phyloP scores from a whole-genome alignment of 1,139 yeast species.

The Saccharomyces hybrid region DNA sequence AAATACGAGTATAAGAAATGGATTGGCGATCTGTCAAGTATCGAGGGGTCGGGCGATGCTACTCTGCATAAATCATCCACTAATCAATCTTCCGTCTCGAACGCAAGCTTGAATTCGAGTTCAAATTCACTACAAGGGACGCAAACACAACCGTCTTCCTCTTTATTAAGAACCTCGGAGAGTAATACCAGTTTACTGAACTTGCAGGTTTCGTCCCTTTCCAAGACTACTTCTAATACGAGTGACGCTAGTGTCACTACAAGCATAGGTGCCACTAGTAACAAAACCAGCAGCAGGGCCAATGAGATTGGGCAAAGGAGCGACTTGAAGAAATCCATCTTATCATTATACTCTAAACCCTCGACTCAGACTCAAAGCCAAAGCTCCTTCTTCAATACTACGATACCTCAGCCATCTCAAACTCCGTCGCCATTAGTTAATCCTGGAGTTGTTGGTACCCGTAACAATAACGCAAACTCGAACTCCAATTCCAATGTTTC shows the following conservation, averaged over 20 bases:
- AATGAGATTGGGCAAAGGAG: constrained; percentile 45
- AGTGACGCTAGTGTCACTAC: constrained; percentile 7
- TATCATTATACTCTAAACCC: constrained; percentile 80
- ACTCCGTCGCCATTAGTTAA: neutral
- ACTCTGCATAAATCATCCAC: neutral
- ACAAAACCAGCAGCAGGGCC: constrained; percentile 2
- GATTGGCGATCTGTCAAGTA: constrained; percentile 36
- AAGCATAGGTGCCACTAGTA: constrained; percentile 1
- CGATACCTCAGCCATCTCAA: neutral
- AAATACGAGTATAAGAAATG: constrained; percentile 88
- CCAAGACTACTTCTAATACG: constrained; percentile 1
- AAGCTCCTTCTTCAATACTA: neutral
- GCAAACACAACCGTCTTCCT: constrained; percentile 1
- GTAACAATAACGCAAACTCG: constrained; percentile 5
- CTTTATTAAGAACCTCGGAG: neutral
- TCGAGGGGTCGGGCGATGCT: neutral
- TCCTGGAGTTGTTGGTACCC: neutral
- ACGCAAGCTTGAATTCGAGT: neutral
- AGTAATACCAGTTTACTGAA: constrained; percentile 3
- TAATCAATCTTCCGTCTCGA: neutral
- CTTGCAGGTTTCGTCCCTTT: constrained; percentile 3
- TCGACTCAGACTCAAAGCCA: constrained; percentile 4
- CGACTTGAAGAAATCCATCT: constrained; percentile 82
- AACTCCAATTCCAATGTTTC: constrained; percentile 14
- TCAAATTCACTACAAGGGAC: constrained; percentile 6